Percentiles rank a stretch among this genome's conserved stretches.
Conservation (phyloP, 257 asterid species). For the Salvia miltiorrhiza region DNA sequence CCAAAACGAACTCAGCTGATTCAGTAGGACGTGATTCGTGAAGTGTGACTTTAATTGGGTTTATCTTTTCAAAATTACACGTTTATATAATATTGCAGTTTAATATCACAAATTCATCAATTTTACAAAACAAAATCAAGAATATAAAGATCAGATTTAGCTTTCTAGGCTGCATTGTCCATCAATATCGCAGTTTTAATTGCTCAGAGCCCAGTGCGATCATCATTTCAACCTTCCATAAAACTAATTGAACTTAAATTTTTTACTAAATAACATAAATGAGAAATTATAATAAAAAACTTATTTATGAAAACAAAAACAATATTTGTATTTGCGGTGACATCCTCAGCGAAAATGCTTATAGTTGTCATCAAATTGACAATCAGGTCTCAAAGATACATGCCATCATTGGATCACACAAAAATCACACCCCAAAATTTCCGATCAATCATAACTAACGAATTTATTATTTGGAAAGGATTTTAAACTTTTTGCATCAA, state of each 20-base stretch:
- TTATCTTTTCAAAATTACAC: too few relatives aligned
- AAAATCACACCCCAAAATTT: not conserved
- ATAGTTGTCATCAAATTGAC: conserved; percentile 69
- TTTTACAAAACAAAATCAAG: too few relatives aligned
- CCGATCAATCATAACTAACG: not conserved
- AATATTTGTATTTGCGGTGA: not conserved
- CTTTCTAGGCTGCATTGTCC: conserved; percentile 94
- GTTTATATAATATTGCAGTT: too few relatives aligned
- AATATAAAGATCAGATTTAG: conserved; percentile 59
- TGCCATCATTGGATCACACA: conserved; percentile 87
- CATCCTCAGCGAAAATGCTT: conserved; percentile 78
- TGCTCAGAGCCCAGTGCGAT: conserved; percentile 99
- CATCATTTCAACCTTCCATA: conserved; percentile 57
- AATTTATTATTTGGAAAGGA: not conserved
- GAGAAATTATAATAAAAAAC: too few relatives aligned
- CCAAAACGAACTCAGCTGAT: too few relatives aligned
- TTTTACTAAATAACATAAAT: not conserved
- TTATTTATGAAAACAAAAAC: not conserved
- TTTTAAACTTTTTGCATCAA: too few relatives aligned
- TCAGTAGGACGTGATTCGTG: too few relatives aligned
- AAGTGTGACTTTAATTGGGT: too few relatives aligned
- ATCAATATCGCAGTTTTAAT: conserved; percentile 49
- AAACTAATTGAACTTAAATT: not conserved
- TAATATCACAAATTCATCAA: too few relatives aligned
- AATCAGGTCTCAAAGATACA: conserved; percentile 98